A percentile compares a stretch with the other conserved stretches of the same genome.
Conservation (phyloP, 495 filamentous ascomycete species). For the Halenospora varia region DNA sequence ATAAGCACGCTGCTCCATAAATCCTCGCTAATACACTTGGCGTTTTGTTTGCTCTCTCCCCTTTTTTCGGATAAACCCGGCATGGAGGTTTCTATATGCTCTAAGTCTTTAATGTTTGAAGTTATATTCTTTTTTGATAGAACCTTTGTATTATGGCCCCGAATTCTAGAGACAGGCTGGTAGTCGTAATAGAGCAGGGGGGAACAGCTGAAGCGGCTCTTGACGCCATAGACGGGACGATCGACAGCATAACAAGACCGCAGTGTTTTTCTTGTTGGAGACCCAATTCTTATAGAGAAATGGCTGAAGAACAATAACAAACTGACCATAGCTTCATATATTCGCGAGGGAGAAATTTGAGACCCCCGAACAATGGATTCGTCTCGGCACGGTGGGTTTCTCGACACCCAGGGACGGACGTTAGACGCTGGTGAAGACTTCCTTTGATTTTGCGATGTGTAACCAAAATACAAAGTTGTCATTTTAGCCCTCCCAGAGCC, state of each 20-base stretch:
- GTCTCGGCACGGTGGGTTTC: not conserved
- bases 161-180: not conserved
- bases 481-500: not conserved
- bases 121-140: constrained; percentile 1
- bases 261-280: not conserved
- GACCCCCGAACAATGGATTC: not conserved
- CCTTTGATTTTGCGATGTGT: not conserved
- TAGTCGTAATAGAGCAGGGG: constrained; percentile 2
- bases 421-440: not conserved
- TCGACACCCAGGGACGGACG: not conserved
- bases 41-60: not conserved
- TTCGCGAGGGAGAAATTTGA: not conserved
- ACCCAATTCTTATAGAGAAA: constrained; percentile 1
- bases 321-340: constrained; percentile 5
- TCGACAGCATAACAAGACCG: constrained; percentile 4
- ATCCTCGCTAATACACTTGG: not conserved
- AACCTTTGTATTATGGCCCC: not conserved
- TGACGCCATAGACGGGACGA: constrained; percentile 1
- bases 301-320: constrained; percentile 3
- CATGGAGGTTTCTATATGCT: not conserved
- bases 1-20: not conserved
- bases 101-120: not conserved
- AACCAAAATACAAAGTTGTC: no score
- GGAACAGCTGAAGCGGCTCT: not conserved
- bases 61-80: constrained; percentile 1